Evolutionary conservation across 2,329 filamentous ascomycete species (phyloP).

Genomic region (Aspergillus neotritici): DNA sequence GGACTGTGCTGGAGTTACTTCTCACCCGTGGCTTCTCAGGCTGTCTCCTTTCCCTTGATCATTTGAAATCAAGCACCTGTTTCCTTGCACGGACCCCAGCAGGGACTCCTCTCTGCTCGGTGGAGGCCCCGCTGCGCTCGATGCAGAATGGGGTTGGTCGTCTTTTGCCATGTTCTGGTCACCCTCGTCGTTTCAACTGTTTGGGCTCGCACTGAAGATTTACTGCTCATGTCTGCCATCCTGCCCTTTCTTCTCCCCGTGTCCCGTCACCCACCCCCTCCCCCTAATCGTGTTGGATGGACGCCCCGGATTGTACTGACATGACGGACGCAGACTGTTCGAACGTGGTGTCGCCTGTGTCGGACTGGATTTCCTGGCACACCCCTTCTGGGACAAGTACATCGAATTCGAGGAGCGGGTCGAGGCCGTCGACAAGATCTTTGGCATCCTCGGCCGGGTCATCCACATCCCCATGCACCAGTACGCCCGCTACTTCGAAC

Average conservation of each 20-base stretch:
- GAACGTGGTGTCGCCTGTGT: conserved; percentile 81
- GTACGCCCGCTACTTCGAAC: conserved; percentile 90
- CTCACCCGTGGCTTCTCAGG: conserved; percentile 49
- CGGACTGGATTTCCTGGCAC: conserved; percentile 86
- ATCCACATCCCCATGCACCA: conserved; percentile 92
- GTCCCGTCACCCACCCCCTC: conserved; percentile 26
- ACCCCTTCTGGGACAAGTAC: conserved; percentile 99
- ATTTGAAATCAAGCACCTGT: conserved; percentile 22
- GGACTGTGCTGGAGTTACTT: conserved; percentile 42
- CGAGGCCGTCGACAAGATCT: conserved; percentile 77
- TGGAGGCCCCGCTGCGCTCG: conserved; percentile 30
- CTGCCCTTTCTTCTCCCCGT: conserved; percentile 38
- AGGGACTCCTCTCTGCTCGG: conserved; percentile 26
- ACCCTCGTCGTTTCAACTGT: conserved; percentile 35
- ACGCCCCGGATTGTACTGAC: conserved; percentile 35
- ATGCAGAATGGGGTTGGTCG: conserved; percentile 24
- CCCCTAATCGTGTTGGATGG: conserved; percentile 18
- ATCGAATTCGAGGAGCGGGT: conserved; percentile 92
- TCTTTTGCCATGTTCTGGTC: conserved; percentile 23
- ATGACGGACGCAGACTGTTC: conserved; percentile 62
- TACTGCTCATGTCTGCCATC: conserved; percentile 42
- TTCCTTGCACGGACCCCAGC: conserved; percentile 25
- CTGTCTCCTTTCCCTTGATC: conserved; percentile 42
- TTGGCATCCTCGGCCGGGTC: conserved; percentile 73
- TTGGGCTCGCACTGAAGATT: conserved; percentile 35